Percentiles rank a stretch among this genome's conserved stretches.
Evolutionary conservation across 2,329 filamentous ascomycete genomes (phyloP).

Genomic region (Fusarium sp.): DNA sequence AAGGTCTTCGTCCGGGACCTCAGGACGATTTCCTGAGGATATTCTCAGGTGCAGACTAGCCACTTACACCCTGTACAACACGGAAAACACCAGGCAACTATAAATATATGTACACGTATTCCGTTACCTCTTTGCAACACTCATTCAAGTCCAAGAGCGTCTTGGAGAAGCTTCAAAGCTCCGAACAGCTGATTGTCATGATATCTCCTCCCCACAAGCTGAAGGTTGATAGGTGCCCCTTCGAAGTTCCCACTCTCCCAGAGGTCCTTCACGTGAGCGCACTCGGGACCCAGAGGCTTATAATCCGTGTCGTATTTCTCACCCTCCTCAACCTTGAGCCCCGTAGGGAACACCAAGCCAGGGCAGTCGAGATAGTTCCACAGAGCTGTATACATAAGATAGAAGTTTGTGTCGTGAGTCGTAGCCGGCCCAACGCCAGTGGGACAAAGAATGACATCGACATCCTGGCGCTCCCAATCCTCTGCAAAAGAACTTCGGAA

Average conservation of each 20-base stretch:
- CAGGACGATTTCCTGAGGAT: too few species aligned
- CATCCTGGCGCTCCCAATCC: background rate
- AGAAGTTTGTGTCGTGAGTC: background rate
- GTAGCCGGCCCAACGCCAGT: background rate
- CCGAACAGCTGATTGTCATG: background rate
- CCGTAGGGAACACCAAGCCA: background rate
- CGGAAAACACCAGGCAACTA: background rate
- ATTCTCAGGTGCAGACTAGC: background rate
- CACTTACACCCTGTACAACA: too few species aligned
- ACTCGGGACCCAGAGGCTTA: background rate
- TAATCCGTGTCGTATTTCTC: background rate
- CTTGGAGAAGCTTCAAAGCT: background rate
- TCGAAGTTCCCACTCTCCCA: background rate
- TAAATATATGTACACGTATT: rapidly evolving
- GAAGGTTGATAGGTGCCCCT: background rate
- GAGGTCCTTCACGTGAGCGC: background rate
- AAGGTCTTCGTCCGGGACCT: rapidly evolving
- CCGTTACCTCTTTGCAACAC: rapidly evolving
- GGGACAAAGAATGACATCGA: background rate
- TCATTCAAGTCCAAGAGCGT: background rate
- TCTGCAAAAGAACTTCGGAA: background rate
- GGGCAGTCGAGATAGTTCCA: background rate
- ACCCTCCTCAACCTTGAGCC: background rate
- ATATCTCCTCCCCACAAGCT: background rate
- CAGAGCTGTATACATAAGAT: background rate